Conservation (phyloP, 2,329 filamentous ascomycete species). For the Phyllosticta paracitricarpa region DNA sequence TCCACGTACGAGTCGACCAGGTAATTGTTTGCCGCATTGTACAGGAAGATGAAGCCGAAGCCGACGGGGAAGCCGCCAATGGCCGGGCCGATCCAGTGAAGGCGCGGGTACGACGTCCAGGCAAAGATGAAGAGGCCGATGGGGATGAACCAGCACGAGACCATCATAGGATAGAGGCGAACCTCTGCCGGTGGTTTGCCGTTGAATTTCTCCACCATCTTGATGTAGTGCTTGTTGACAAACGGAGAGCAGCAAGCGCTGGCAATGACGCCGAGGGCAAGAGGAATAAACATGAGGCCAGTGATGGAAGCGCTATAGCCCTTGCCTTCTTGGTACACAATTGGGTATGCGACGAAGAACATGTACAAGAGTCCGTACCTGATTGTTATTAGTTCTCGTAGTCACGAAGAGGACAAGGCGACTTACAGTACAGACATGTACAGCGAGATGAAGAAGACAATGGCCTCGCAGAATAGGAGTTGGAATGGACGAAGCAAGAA, state of each 20-base stretch:
- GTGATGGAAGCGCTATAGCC: conserved; percentile 64
- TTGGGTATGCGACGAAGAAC: conserved; percentile 59
- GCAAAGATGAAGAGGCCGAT: conserved; percentile 58
- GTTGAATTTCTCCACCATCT: conserved; percentile 49
- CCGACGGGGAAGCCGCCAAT: conserved; percentile 58
- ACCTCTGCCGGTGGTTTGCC: conserved; percentile 68
- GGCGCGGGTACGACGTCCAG: conserved; percentile 54
- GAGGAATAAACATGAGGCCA: conserved; percentile 78
- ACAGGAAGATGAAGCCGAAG: conserved; percentile 76
- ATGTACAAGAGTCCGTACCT: conserved; percentile 61
- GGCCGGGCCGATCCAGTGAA: conserved; percentile 63
- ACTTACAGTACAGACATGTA: conserved; percentile 67
- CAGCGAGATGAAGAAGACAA: conserved; percentile 71
- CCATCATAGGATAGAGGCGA: conserved; percentile 65
- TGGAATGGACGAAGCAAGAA: conserved; percentile 79
- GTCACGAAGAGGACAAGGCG: neutral
- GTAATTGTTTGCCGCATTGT: conserved; percentile 52
- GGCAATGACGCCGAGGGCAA: conserved; percentile 63
- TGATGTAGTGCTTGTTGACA: conserved; percentile 75
- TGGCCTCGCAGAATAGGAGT: conserved; percentile 72
- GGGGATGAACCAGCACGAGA: conserved; percentile 49
- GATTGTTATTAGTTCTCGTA: neutral
- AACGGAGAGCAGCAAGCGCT: conserved; percentile 59
- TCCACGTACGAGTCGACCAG: conserved; percentile 57
- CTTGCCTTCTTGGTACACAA: conserved; percentile 70